These are phyloP conservation scores for Debaryomyces fabryi DNA, from an alignment of 1,139 yeast genomes.

Conservation along the genomic window DNA sequence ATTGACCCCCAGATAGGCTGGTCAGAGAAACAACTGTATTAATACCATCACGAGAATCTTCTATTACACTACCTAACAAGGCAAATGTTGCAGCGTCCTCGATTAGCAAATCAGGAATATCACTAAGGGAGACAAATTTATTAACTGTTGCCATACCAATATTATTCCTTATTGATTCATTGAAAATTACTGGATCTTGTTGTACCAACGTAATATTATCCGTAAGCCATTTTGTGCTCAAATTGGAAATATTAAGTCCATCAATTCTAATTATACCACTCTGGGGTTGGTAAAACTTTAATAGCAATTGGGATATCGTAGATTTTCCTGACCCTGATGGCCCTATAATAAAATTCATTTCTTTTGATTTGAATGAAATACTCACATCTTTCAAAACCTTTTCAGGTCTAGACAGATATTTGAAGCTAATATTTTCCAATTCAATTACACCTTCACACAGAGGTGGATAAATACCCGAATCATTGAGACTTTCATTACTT, in stretches of 20 bases:
- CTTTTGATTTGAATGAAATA: slow-evolving; percentile 47
- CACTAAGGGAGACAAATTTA: slow-evolving; percentile 24
- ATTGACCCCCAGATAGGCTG: slow-evolving; percentile 90
- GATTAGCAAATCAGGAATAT: slow-evolving; percentile 29
- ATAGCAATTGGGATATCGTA: slow-evolving; percentile 65
- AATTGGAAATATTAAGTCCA: slow-evolving; percentile 43
- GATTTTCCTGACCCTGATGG: slow-evolving; percentile 93
- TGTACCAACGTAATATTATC: slow-evolving; percentile 72
- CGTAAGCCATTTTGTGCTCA: slow-evolving; percentile 57
- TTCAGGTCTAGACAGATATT: slow-evolving; percentile 60
- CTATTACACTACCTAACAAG: slow-evolving; percentile 48
- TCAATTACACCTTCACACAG: slow-evolving; percentile 46
- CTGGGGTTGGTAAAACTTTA: slow-evolving; percentile 55
- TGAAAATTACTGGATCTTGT: slow-evolving; percentile 68
- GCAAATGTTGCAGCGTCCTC: slow-evolving; percentile 57
- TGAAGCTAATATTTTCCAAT: slow-evolving; percentile 58
- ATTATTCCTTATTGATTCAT: slow-evolving; percentile 65
- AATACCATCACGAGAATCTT: slow-evolving; percentile 53
- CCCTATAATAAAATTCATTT: slow-evolving; percentile 71
- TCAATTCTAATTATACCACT: slow-evolving; percentile 72
- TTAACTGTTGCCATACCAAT: slow-evolving; percentile 49
- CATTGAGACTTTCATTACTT: slow-evolving; percentile 12
- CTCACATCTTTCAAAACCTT: slow-evolving; percentile 49
- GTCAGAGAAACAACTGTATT: slow-evolving; percentile 53
- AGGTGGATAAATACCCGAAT: slow-evolving; percentile 30